Percentiles rank a stretch among this genome's conserved stretches.
Evolutionary conservation across 257 asterid genomes (phyloP).

Genomic region (Solanum commersonii): DNA sequence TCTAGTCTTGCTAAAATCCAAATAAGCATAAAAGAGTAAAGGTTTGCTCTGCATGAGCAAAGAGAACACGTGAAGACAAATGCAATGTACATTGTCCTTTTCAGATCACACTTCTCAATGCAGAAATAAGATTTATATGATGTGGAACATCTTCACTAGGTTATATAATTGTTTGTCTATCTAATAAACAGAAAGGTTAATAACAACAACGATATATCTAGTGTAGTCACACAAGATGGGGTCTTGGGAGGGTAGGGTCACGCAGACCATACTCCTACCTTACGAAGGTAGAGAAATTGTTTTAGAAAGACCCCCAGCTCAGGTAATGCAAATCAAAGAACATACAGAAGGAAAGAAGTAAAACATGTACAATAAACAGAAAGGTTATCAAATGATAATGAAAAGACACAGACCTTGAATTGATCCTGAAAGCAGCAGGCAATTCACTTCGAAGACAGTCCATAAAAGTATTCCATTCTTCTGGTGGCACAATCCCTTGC

Average conservation of each 20-base stretch:
- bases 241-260: not conserved
- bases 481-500: slow-evolving; percentile 52
- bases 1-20: not conserved
- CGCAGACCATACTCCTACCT: not conserved
- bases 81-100: not conserved
- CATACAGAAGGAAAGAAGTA: not conserved
- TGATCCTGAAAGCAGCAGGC: slow-evolving; percentile 84
- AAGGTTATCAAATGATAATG: not conserved
- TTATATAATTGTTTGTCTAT: not conserved
- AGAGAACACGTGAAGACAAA: not conserved
- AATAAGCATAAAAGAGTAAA: not conserved
- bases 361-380: not conserved
- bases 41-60: not conserved
- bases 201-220: not conserved
- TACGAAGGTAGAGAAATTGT: not conserved
- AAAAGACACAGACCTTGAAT: slow-evolving; percentile 42
- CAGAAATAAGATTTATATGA: not conserved
- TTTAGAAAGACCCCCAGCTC: not conserved
- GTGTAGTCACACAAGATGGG: not conserved
- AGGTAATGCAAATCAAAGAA: not conserved
- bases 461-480: slow-evolving; percentile 63
- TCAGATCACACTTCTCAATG: not conserved
- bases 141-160: not conserved
- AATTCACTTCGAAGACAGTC: slow-evolving; percentile 50
- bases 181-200: not conserved